phyloP scores from a whole-genome alignment of 1,139 yeast genomes.

The Kurtzmaniella natalensis region DNA sequence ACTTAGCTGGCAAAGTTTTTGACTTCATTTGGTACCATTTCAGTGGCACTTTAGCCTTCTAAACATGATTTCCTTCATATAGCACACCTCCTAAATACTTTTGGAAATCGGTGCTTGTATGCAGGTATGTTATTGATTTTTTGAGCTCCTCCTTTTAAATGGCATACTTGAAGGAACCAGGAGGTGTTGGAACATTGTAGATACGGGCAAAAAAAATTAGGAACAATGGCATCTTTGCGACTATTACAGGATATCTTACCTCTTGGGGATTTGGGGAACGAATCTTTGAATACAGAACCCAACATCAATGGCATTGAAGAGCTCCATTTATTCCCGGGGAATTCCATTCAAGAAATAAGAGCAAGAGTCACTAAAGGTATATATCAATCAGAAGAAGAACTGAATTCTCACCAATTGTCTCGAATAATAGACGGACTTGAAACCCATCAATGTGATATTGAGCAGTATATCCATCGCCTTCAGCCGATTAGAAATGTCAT shows the following conservation, averaged over 20 bases:
- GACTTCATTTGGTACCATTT: too few species aligned
- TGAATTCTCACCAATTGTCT: neutral
- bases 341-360: neutral
- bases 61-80: too few species aligned
- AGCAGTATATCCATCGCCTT: slow-evolving; percentile 31
- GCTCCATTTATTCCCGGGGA: neutral
- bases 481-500: slow-evolving; percentile 39
- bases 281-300: neutral
- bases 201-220: too few species aligned
- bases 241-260: neutral
- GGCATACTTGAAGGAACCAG: too few species aligned
- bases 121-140: too few species aligned
- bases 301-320: neutral
- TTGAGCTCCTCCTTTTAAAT: too few species aligned
- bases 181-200: too few species aligned
- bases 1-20: too few species aligned
- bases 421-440: slow-evolving; percentile 22
- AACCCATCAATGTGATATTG: slow-evolving; percentile 32
- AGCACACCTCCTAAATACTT: too few species aligned
- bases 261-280: neutral
- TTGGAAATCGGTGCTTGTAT: too few species aligned
- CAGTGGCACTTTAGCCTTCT: too few species aligned
- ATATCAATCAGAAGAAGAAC: too few species aligned
- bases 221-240: slow-evolving; percentile 1
- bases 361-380: neutral